Evolutionary conservation across 1,284 basidiomycete species (phyloP).

Genomic region (Trichosporon ovoides): DNA sequence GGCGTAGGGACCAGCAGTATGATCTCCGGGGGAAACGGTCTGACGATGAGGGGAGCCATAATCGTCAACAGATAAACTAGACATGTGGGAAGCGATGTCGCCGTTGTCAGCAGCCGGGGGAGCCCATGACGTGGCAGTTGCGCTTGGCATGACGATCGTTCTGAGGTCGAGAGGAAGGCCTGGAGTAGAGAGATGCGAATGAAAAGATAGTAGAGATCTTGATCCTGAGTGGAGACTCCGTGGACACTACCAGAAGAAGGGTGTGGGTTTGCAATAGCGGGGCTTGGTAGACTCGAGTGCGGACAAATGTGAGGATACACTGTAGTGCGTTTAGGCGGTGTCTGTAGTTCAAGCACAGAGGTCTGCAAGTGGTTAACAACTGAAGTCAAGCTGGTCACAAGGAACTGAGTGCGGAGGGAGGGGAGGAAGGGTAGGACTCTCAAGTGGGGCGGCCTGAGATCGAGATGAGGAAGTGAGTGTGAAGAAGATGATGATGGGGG

Average conservation of each 20-base stretch:
- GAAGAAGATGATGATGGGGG: background rate
- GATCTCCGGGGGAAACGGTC: background rate
- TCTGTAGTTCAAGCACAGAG: background rate
- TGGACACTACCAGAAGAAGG: background rate
- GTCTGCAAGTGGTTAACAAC: slow-evolving; percentile 4
- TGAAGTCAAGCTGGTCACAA: background rate
- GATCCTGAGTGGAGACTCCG: background rate
- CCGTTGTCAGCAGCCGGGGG: slow-evolving; percentile 2
- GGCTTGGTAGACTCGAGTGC: no score
- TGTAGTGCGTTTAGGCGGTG: background rate
- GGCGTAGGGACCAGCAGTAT: slow-evolving; percentile 4
- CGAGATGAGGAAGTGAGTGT: background rate
- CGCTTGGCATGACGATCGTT: slow-evolving; percentile 3
- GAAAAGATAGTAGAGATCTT: background rate
- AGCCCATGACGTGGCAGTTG: slow-evolving; percentile 9
- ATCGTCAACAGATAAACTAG: slow-evolving; percentile 11
- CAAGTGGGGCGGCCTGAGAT: background rate
- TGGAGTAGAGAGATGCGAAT: background rate
- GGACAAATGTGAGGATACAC: background rate
- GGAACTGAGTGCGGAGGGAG: background rate
- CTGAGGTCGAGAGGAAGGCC: background rate
- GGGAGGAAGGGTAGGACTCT: background rate
- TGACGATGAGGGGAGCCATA: slow-evolving; percentile 1
- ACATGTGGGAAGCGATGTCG: slow-evolving; percentile 14
- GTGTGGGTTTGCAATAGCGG: no score